Evolutionary conservation across 2,329 filamentous ascomycete species (phyloP), one percentile per base, ranked within the genome.

Genomic region (Sodiomyces alkalinus): DNA sequence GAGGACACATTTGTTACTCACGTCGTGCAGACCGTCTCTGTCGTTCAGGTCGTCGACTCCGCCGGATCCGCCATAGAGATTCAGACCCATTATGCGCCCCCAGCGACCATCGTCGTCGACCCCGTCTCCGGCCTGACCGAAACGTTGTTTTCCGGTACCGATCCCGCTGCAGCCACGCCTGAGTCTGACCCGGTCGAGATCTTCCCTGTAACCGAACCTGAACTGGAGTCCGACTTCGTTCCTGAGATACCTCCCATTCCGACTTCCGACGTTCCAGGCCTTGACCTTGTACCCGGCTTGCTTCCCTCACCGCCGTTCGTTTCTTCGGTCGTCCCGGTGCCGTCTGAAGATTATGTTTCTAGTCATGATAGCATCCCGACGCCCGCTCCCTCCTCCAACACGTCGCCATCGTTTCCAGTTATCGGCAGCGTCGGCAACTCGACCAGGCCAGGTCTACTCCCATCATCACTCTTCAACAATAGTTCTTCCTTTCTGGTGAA

Each of bases 21-120:
- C 34, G 51, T 72, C 41, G 52, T 68, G 29, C 56, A 68, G 45
- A 71, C 67, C 39, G 48, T 72, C 37, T 67, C 64, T 16, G 52
- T 71, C 43, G 46, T 71, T 31, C 58, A 69, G 38, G 41, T 64
- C 35, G 56, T 69, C 36, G 62, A 70, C 46, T 48, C 49, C 25
- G 43, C 46, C 24, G 66, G 66, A 35, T 53, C 51, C 17, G 51
- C 58, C 27, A 41, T 67, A 25, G 46, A 53, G 28, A 43, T 59
- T 14, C 47, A 56, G 33, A 70, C 65, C 18, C 38, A 58, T 30
- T 47, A 42, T 38, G 48, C 51, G 22, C 37, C 51, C 25, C 44
- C 56, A 20, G 46, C 50, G 39, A 58, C 57, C 31, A 44, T 52
- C 31, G 41, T 56, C 34, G 40, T 51, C 35, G 46, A 50, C 39